Percentiles rank a stretch among this genome's conserved stretches.
phyloP scores from a whole-genome alignment of 1,284 basidiomycete species.

The Cutaneotrichosporon daszewskae region DNA sequence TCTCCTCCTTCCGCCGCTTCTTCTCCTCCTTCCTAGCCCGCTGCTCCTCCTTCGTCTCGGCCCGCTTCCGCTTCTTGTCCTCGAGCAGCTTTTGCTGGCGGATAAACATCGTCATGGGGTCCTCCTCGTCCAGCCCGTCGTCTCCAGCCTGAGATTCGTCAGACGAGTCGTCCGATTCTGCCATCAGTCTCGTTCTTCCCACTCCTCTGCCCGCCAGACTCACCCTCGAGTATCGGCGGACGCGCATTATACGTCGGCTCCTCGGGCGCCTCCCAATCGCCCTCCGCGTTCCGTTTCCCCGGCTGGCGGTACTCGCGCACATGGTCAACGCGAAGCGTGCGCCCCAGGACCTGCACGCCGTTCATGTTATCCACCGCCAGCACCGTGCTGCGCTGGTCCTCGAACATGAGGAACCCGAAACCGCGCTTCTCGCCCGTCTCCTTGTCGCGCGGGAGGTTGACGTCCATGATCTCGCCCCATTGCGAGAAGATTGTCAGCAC shows the following conservation, averaged over 20 bases:
- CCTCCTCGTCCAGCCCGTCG: slow-evolving; percentile 81
- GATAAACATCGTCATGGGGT: slow-evolving; percentile 93
- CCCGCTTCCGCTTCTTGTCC: slow-evolving; percentile 58
- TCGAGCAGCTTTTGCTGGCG: slow-evolving; percentile 31
- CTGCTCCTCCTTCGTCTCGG: slow-evolving; percentile 68
- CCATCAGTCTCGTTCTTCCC: slow-evolving; percentile 5
- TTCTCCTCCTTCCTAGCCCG: slow-evolving; percentile 50
- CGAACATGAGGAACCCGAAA: slow-evolving; percentile 98
- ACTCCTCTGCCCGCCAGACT: slow-evolving; percentile 24
- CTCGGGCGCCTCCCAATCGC: slow-evolving; percentile 80
- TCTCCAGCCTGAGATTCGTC: slow-evolving; percentile 54
- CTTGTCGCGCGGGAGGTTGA: slow-evolving; percentile 90
- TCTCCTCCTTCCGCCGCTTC: slow-evolving; percentile 43
- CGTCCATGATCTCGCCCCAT: slow-evolving; percentile 90
- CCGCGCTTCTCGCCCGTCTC: slow-evolving; percentile 81
- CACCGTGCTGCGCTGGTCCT: slow-evolving; percentile 92
- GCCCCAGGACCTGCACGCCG: slow-evolving; percentile 79
- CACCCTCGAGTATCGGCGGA: slow-evolving; percentile 65
- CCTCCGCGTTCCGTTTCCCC: slow-evolving; percentile 71
- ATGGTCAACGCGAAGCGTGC: slow-evolving; percentile 84
- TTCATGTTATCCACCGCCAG: slow-evolving; percentile 96
- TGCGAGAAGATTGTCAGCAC: slow-evolving; percentile 97
- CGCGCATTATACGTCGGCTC: slow-evolving; percentile 78
- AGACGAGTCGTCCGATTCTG: slow-evolving; percentile 32
- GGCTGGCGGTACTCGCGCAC: slow-evolving; percentile 89